A percentile compares a stretch with the other conserved stretches of the same genome.
These are phyloP conservation scores for Phaeosphaeriaceae sp. DNA, from an alignment of 2,329 filamentous ascomycete genomes.

Conservation along the genomic window DNA sequence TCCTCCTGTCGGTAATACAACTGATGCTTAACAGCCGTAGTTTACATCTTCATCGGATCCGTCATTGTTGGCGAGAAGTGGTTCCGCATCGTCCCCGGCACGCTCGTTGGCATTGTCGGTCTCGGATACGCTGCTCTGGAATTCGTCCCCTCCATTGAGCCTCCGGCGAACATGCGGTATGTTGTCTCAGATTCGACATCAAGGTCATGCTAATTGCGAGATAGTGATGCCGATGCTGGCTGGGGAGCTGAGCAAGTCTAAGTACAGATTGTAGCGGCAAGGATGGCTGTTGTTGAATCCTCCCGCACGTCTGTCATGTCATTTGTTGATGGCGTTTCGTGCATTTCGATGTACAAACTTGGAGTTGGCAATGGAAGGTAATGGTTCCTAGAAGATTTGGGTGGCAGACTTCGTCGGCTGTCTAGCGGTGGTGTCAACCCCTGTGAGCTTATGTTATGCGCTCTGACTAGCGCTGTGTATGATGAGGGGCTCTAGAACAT, in stretches of 20 bases:
- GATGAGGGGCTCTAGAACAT: not conserved
- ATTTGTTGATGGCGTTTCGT: conserved; percentile 6
- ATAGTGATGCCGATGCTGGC: conserved; percentile 58
- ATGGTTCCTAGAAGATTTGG: not conserved
- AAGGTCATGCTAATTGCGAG: conserved; percentile 12
- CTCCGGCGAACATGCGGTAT: conserved; percentile 61
- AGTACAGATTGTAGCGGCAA: conserved; percentile 11
- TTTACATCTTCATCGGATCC: conserved; percentile 94
- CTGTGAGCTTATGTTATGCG: not conserved
- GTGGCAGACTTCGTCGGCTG: not conserved
- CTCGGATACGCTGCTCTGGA: conserved; percentile 70
- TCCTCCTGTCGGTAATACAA: not conserved
- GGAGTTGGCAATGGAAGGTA: conserved; percentile 6
- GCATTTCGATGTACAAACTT: conserved; percentile 20
- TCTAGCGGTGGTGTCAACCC: not conserved
- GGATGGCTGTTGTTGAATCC: conserved; percentile 39
- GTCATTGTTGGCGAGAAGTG: conserved; percentile 75
- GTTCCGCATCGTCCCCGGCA: conserved; percentile 77
- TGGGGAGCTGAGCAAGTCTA: conserved; percentile 63
- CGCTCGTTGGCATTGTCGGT: conserved; percentile 78
- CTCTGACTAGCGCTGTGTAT: not conserved
- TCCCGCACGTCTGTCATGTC: conserved; percentile 11
- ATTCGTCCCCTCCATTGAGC: conserved; percentile 60
- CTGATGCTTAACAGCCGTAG: conserved; percentile 56
- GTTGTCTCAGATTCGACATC: conserved; percentile 3